Percentiles rank a stretch among this genome's conserved stretches.
These are phyloP conservation scores for Rhipidocladum racemiflorum DNA, from an alignment of 176 grass and related monocot species.

Conservation along the genomic window DNA sequence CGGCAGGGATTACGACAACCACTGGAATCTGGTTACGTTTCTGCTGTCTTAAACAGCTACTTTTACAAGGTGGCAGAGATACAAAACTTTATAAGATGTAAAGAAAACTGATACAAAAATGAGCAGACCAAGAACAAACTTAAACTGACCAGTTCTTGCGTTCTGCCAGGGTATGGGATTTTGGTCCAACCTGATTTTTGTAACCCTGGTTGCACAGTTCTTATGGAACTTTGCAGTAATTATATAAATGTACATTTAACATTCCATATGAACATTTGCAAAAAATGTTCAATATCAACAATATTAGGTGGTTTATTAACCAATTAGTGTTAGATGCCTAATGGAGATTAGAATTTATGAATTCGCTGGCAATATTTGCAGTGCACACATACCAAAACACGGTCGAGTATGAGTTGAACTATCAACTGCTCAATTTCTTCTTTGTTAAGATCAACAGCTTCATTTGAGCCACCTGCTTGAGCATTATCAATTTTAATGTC, in stretches of 20 bases:
- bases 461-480: constrained; percentile 51
- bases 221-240: not conserved
- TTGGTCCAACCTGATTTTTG: not conserved
- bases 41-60: not conserved
- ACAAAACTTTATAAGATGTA: not conserved
- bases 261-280: not conserved
- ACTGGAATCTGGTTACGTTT: not conserved
- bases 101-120: not conserved
- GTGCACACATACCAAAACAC: too few species aligned
- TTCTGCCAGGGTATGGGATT: not conserved
- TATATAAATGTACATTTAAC: constrained; percentile 8
- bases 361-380: too few species aligned
- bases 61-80: not conserved
- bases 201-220: not conserved
- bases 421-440: too few species aligned
- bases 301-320: too few species aligned
- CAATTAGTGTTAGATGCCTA: too few species aligned
- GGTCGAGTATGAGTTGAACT: too few species aligned
- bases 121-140: constrained; percentile 4
- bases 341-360: too few species aligned
- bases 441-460: constrained; percentile 66
- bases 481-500: constrained; percentile 26
- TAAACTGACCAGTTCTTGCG: too few species aligned
- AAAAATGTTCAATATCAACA: too few species aligned
- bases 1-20: not conserved